Evolutionary conservation across 2,329 filamentous ascomycete species (phyloP), one percentile per base, ranked within the genome.

Genomic region (Metarhizium sp.): DNA sequence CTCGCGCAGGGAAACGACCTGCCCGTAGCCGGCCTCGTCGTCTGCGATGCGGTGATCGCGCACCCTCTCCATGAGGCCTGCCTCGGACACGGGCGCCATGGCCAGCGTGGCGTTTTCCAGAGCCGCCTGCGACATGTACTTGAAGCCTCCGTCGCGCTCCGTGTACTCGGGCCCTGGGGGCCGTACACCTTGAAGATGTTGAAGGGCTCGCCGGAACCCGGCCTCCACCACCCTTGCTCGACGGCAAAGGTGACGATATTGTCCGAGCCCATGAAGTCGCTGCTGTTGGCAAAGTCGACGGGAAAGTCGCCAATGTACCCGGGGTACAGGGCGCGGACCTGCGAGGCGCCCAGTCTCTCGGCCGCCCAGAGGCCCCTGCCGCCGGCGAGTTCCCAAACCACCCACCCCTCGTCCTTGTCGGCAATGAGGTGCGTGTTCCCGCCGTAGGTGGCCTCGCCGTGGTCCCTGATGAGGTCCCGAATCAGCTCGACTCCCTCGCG

Each of bases 71-170:
- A 75, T 74, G 2, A 79, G 66, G 56, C 79, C 75, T 18, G 66
- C 64, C 57, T 80, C 78, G 0, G 75, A 76, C n/a, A 79, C 63
- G 0, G 78, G 76, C 1, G 68, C 70, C 64, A 75, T 77, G 16
- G 71, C 75, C 13, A 58, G 58, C 2, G 63, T 66, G 32, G 60
- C 63, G 6, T 62, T 48, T 40, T 66, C 63, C 3, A 66, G 59
- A 8, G 53, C 55, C 11, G 61, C 60, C 36, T 62, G 64, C n/a
- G 64, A 64, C 64, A 66, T 66, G 61, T 65, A 66, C 58, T 65
- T 65, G 61, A 64, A 65, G 30, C 63, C 64, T 16, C 64, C 63
- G 43, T 64, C 61, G 25, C 63, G 61, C 1, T 63, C 63, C 1
- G 57, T 61, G 40, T 56, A 48, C 30, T 62, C 59, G 16, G 61